A percentile compares a stretch with the other conserved stretches of the same genome.
Evolutionary conservation across 73 alveolate genomes (phyloP).

Genomic region (Paramecium tetraurelia): DNA sequence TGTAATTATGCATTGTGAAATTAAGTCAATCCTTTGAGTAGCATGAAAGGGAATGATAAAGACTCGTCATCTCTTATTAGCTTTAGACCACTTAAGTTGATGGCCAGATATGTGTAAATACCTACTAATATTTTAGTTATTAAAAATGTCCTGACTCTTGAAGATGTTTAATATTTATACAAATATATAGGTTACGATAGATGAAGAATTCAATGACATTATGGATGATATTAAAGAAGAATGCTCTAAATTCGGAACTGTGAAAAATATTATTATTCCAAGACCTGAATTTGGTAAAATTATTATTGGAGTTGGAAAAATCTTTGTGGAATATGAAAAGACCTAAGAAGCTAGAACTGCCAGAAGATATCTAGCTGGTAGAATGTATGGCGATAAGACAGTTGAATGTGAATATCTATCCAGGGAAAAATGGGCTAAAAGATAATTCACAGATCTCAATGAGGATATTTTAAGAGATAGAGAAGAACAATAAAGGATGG

Average conservation of each 20-base stretch:
- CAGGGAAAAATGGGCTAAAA: constrained; percentile 44
- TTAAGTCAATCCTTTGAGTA: constrained; percentile 34
- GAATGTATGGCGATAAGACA: constrained; percentile 55
- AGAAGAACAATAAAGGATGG: constrained; percentile 33
- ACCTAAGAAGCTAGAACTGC: constrained; percentile 62
- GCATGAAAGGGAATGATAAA: not conserved
- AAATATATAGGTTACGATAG: constrained; percentile 50
- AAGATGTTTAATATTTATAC: not conserved
- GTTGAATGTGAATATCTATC: constrained; percentile 45
- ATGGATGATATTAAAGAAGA: constrained; percentile 72
- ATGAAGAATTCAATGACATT: constrained; percentile 63
- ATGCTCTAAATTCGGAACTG: constrained; percentile 73
- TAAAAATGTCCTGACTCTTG: constrained; percentile 46
- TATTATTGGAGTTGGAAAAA: constrained; percentile 40
- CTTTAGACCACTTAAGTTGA: not conserved
- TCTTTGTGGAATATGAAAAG: constrained; percentile 54
- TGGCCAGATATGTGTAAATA: constrained; percentile 55
- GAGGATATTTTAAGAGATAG: constrained; percentile 30
- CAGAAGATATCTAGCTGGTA: constrained; percentile 55
- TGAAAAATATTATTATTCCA: constrained; percentile 67
- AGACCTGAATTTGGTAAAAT: constrained; percentile 57
- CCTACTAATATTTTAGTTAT: constrained; percentile 60
- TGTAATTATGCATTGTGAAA: not conserved
- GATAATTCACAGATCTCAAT: constrained; percentile 24
- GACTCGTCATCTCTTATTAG: not conserved